Evolutionary conservation across 805 yeast genomes (phyloP).

Genomic region (Yamadazyma sp.): DNA sequence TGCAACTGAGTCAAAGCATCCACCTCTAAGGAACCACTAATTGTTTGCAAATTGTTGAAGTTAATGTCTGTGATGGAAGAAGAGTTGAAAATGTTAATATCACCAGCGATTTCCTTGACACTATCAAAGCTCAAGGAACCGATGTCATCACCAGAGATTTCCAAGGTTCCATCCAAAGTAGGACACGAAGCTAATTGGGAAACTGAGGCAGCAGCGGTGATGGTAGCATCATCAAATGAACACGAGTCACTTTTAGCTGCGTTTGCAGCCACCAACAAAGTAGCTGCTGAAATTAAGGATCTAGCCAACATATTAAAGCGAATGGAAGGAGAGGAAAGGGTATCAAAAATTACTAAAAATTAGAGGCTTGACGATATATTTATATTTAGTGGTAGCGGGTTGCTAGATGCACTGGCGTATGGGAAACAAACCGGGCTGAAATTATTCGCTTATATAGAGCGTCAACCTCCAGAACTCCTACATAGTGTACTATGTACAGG

Average conservation of each 20-base stretch:
- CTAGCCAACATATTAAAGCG: slow-evolving; percentile 12
- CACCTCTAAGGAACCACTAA: slow-evolving; percentile 37
- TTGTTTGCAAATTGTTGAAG: slow-evolving; percentile 28
- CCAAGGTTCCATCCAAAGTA: slow-evolving; percentile 41
- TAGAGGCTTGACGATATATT: slow-evolving; percentile 7
- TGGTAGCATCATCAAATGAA: slow-evolving; percentile 37
- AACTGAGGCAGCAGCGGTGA: slow-evolving; percentile 39
- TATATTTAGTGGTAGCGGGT: slow-evolving; percentile 2
- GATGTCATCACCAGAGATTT: slow-evolving; percentile 35
- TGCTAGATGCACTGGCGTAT: slow-evolving; percentile 3
- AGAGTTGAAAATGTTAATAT: slow-evolving; percentile 37
- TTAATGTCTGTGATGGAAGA: slow-evolving; percentile 35
- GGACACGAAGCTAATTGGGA: slow-evolving; percentile 36
- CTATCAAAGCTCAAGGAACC: slow-evolving; percentile 28
- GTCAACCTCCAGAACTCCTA: slow-evolving; percentile 3
- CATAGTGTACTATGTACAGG: not conserved
- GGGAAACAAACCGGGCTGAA: slow-evolving; percentile 11
- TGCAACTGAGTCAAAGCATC: slow-evolving; percentile 41
- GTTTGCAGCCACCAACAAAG: slow-evolving; percentile 5
- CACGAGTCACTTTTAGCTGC: slow-evolving; percentile 22
- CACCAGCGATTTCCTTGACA: slow-evolving; percentile 30
- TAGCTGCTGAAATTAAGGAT: slow-evolving; percentile 12
- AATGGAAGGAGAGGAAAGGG: slow-evolving; percentile 2
- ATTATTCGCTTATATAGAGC: slow-evolving; percentile 4
- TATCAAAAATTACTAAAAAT: slow-evolving; percentile 4